Evolutionary conservation across 2,329 filamentous ascomycete genomes (phyloP).

Genomic region (Cercospora berteroae): DNA sequence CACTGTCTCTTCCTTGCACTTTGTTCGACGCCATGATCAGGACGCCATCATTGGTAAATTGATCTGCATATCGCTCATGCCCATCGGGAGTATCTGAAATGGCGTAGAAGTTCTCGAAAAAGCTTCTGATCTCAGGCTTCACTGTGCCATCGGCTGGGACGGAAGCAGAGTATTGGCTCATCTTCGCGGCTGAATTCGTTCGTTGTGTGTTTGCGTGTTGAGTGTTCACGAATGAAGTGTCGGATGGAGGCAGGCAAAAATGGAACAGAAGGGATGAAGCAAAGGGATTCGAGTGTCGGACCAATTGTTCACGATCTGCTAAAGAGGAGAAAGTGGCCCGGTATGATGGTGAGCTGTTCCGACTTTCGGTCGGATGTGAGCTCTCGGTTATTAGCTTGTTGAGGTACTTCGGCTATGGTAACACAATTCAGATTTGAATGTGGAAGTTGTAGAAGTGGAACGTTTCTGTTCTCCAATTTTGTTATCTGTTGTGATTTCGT

Average conservation of each 20-base stretch:
- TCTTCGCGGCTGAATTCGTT: conserved; percentile 9
- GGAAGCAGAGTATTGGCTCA: conserved; percentile 36
- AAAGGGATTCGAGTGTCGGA: not conserved
- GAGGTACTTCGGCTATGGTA: not conserved
- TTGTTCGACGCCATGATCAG: conserved; percentile 54
- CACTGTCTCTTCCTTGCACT: conserved; percentile 48
- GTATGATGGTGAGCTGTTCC: not conserved
- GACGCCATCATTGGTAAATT: conserved; percentile 50
- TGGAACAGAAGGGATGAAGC: not conserved
- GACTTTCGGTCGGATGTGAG: conserved; percentile 1
- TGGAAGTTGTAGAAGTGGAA: not conserved
- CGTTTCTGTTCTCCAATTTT: not conserved
- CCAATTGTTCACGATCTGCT: not conserved
- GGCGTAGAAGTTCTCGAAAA: conserved; percentile 50
- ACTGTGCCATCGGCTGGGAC: conserved; percentile 35
- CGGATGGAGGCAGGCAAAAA: not conserved
- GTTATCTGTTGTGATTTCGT: not conserved
- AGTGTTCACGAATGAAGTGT: not conserved
- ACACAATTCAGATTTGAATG: not conserved
- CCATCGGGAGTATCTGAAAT: conserved; percentile 49
- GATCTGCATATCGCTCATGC: conserved; percentile 50
- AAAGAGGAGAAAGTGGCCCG: not conserved
- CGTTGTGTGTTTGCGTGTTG: not conserved
- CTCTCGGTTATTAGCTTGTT: not conserved
- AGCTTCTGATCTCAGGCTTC: conserved; percentile 43